phyloP scores from a whole-genome alignment of 331 rosid genomes.

The Prunus yedoensis region DNA sequence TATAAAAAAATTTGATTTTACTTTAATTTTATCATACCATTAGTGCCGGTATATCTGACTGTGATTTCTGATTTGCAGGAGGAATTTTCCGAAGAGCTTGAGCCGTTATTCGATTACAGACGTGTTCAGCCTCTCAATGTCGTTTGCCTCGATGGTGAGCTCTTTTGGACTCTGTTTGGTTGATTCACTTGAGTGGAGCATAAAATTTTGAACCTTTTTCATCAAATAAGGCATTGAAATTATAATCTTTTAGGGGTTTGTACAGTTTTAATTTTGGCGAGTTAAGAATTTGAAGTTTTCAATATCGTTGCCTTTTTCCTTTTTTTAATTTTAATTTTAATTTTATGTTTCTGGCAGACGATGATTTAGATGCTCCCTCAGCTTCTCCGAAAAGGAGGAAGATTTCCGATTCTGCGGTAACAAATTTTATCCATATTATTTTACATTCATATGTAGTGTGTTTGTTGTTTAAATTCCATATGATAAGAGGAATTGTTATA shows the following conservation, averaged over 20 bases:
- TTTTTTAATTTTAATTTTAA: too few relatives aligned
- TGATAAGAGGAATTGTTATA: background rate
- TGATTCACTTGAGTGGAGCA: background rate
- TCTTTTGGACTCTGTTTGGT: constrained; percentile 3
- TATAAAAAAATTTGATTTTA: too few relatives aligned
- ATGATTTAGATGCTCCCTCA: constrained; percentile 36
- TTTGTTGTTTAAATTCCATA: background rate
- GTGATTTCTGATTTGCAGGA: constrained; percentile 38
- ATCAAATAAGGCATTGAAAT: background rate
- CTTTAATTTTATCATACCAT: background rate
- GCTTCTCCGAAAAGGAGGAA: constrained; percentile 46
- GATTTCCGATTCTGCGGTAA: constrained; percentile 30
- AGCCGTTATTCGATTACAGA: constrained; percentile 84
- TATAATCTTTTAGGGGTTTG: background rate
- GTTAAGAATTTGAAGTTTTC: constrained; percentile 3
- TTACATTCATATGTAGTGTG: background rate
- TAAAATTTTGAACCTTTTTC: too few relatives aligned
- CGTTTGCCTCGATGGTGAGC: constrained; percentile 53
- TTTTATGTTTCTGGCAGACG: constrained; percentile 40
- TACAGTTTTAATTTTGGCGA: background rate
- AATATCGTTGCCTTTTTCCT: background rate
- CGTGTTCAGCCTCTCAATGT: constrained; percentile 68
- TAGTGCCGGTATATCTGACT: background rate
- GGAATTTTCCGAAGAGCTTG: constrained; percentile 61
- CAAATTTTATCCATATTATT: background rate